Evolutionary conservation across 1,284 basidiomycete genomes (phyloP).

Genomic region (Microbotryum lychnidis-dioicae): DNA sequence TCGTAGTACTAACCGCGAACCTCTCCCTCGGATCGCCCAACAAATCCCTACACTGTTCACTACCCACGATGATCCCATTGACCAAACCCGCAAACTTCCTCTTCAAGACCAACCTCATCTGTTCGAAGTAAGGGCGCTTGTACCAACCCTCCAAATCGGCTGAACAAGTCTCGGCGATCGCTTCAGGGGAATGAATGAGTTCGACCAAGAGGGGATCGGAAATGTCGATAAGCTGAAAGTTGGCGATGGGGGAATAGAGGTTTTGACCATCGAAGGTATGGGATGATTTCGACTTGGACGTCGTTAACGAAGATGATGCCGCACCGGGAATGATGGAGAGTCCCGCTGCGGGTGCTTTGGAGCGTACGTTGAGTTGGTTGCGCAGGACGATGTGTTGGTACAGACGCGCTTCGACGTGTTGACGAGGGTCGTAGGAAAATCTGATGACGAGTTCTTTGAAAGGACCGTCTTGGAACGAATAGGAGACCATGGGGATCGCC

Average conservation of each 20-base stretch:
- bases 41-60: neutral
- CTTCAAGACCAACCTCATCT: neutral
- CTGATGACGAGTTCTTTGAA: constrained; percentile 83
- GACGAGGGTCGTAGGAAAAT: constrained; percentile 82
- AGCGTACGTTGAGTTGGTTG: constrained; percentile 26
- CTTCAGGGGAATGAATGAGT: constrained; percentile 53
- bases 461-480: constrained; percentile 86
- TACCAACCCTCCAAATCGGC: neutral
- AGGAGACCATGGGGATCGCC: constrained; percentile 49
- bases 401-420: constrained; percentile 63
- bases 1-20: no score
- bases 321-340: neutral
- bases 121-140: neutral
- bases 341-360: constrained; percentile 15
- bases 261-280: constrained; percentile 84
- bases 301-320: neutral
- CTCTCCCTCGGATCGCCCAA: no score
- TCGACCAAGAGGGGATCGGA: constrained; percentile 67
- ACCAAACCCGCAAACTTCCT: neutral
- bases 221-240: constrained; percentile 90
- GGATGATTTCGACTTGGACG: constrained; percentile 39
- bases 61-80: neutral
- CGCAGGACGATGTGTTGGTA: constrained; percentile 35
- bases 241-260: constrained; percentile 69
- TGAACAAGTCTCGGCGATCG: neutral